Base-by-base conservation (phyloP, 2,329 filamentous ascomycete species). In the Davidsoniella virescens region DNA sequence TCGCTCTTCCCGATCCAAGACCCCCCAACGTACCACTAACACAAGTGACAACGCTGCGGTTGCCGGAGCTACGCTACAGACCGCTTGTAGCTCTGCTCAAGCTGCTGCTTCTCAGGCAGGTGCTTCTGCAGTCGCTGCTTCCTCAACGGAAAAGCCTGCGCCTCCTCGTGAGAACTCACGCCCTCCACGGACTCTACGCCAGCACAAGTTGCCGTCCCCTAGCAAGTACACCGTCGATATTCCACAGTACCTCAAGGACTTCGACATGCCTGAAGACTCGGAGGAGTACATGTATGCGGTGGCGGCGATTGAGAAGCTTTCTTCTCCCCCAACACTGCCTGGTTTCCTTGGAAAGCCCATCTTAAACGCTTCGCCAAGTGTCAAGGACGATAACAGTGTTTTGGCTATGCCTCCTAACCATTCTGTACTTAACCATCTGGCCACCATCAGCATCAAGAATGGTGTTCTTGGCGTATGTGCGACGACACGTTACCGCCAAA, bases 311-410 rank as follows among this genome's bases (percentile, higher is more conserved):
- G 78, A 82, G 56, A 86, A 85, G 59, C 72, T 90, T n/a, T 80
- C 87, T 1, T 79, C 80, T 20, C 90, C 92, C 4, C 92, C 92
- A 1, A 80, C 76, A 56, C 72, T 98, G 42, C 92, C 92, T 1
- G 79, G 92, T 45, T 96, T 96, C 67, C 69, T 98, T 46, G 85
- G 83, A 57, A 94, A 94, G 67, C 92, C 88, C 29, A 95, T 98
- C 53, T 68, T 98, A 56, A 98, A 98, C 63, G 85, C 85, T 45
- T 82, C 80, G 2, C 87, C 86, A 23, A 80, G 90, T 5, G 87
- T 94, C 73, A 96, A 96, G 69, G 92, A 98, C 63, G 92, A 98
- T 66, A 94, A 90, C 64, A 95, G 88, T 66, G 92, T 98, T 54
- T 69, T 98, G 55, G 92, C 87, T 57, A 90, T 95, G 75, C 49